Percentiles rank a stretch among this genome's conserved stretches.
Conservation (phyloP, 2,329 filamentous ascomycete species). For the Aspergillus fischeri region DNA sequence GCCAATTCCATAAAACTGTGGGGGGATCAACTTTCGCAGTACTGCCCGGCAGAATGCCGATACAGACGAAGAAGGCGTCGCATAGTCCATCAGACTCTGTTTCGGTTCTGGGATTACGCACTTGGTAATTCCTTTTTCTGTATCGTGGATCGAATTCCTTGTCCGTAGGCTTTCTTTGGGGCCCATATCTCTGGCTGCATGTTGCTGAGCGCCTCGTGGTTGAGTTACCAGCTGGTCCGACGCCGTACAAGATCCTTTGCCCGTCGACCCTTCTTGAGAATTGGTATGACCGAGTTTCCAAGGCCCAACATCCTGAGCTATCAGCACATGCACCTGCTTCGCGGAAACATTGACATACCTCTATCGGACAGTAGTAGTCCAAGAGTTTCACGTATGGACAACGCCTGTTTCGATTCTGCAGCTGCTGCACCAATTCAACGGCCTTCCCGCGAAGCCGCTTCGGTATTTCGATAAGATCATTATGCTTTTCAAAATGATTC, state of each 20-base stretch:
- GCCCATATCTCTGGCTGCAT: not conserved
- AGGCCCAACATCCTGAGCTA: constrained; percentile 18
- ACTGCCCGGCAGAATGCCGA: constrained; percentile 84
- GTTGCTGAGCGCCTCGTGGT: constrained; percentile 13
- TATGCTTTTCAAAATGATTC: constrained; percentile 4
- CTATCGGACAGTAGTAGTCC: constrained; percentile 70
- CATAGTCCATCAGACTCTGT: constrained; percentile 58
- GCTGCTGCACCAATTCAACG: constrained; percentile 57
- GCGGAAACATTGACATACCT: constrained; percentile 32
- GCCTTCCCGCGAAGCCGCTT: constrained; percentile 59
- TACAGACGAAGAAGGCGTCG: constrained; percentile 64
- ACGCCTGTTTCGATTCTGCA: constrained; percentile 66
- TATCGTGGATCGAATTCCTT: not conserved
- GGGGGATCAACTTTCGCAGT: constrained; percentile 67
- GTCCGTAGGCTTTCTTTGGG: not conserved
- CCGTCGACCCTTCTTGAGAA: constrained; percentile 3
- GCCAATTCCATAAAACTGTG: constrained; percentile 66
- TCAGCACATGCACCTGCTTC: constrained; percentile 9
- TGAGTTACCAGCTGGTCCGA: constrained; percentile 24
- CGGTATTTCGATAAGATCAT: constrained; percentile 24
- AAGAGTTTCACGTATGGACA: constrained; percentile 80
- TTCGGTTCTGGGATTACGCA: constrained; percentile 13
- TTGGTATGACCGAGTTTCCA: constrained; percentile 16
- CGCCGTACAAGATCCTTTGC: constrained; percentile 9
- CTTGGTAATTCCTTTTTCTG: constrained; percentile 6